phyloP scores from a whole-genome alignment of 371 early-diverging fungal species.

The Funneliformis caledonium region DNA sequence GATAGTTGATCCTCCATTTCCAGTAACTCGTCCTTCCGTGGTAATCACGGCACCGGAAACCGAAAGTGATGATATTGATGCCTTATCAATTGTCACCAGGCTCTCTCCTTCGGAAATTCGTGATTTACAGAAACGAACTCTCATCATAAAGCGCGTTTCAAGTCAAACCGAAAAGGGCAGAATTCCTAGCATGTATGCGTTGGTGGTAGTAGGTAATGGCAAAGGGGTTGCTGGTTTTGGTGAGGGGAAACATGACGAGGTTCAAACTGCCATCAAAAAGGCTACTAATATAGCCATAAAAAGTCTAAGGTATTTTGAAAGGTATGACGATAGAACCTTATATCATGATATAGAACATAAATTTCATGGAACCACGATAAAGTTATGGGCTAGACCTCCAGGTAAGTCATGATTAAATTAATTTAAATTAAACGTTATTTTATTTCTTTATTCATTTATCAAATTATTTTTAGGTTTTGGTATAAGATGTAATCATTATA shows the following conservation, averaged over 20 bases:
- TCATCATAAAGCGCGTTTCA: constrained; percentile 79
- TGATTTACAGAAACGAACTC: constrained; percentile 69
- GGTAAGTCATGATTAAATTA: constrained; percentile 54
- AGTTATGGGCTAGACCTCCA: constrained; percentile 88
- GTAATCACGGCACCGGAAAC: constrained; percentile 4
- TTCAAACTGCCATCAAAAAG: constrained; percentile 82
- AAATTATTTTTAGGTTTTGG: constrained; percentile 78
- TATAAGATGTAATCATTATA: constrained; percentile 85
- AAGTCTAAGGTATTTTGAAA: constrained; percentile 81
- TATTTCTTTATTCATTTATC: constrained; percentile 16
- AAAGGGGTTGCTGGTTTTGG: constrained; percentile 95
- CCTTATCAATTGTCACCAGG: constrained; percentile 8
- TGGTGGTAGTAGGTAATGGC: constrained; percentile 96
- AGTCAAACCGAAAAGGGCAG: constrained; percentile 90
- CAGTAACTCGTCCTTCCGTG: not conserved
- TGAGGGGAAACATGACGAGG: constrained; percentile 88
- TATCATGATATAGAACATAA: constrained; percentile 87
- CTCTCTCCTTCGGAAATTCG: constrained; percentile 42
- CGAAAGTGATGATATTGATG: constrained; percentile 33
- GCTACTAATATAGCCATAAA: constrained; percentile 89
- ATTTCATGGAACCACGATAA: constrained; percentile 86
- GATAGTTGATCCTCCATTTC: constrained; percentile 10
- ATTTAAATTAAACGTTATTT: too few species aligned
- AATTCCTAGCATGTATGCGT: constrained; percentile 81
- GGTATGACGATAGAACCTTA: constrained; percentile 95